A percentile compares a stretch with the other conserved stretches of the same genome.
These are phyloP conservation scores for Alternaria incomplexa DNA, from an alignment of 2,329 filamentous ascomycete species.

Conservation along the genomic window DNA sequence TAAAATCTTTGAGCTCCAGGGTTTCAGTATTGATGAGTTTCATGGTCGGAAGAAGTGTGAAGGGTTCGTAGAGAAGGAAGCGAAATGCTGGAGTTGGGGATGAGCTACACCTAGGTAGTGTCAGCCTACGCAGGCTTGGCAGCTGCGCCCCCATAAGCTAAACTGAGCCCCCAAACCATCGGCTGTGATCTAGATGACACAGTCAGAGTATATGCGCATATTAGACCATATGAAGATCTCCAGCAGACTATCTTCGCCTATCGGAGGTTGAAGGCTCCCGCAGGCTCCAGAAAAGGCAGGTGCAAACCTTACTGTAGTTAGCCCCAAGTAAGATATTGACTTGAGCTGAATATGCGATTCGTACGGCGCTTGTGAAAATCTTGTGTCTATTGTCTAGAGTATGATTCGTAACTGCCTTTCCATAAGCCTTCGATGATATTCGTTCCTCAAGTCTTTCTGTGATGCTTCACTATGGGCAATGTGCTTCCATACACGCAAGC, in stretches of 20 bases:
- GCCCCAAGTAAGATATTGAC: not conserved
- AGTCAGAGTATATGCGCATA: not conserved
- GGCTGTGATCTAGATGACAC: not conserved
- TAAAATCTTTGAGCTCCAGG: not conserved
- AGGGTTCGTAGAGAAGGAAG: not conserved
- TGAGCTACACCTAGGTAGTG: not conserved
- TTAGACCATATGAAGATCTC: not conserved
- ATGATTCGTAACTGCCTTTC: not conserved
- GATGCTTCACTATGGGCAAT: not conserved
- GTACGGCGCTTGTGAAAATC: not conserved
- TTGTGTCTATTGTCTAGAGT: not conserved
- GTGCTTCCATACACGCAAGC: not conserved
- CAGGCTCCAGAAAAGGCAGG: not conserved
- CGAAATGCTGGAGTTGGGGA: not conserved
- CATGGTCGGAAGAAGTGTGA: not conserved
- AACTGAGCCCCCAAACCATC: not conserved
- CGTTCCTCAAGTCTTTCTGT: not conserved
- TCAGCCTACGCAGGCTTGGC: not conserved
- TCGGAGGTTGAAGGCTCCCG: not conserved
- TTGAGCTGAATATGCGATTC: not conserved
- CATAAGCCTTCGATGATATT: not conserved
- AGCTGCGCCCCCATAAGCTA: not conserved
- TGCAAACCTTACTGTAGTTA: not conserved
- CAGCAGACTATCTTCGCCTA: not conserved
- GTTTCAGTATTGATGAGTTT: not conserved